A percentile compares a stretch with the other conserved stretches of the same genome.
Evolutionary conservation across 2,329 filamentous ascomycete genomes (phyloP).

Genomic region (Blumeriella jaapii): DNA sequence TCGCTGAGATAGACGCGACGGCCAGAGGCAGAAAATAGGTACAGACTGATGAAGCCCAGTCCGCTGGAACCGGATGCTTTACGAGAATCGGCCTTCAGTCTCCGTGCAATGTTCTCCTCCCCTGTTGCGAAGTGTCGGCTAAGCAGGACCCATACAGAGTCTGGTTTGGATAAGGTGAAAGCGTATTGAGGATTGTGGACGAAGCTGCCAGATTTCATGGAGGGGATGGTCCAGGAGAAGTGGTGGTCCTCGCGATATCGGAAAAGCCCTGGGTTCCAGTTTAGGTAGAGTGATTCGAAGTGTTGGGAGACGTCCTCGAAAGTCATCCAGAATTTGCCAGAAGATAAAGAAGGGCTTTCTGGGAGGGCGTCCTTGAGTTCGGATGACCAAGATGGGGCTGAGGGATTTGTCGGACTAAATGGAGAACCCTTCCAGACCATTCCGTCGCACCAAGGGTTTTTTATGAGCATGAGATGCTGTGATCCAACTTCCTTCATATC

Average conservation of each 20-base stretch:
- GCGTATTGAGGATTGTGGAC: constrained; percentile 63
- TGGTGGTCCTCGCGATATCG: constrained; percentile 75
- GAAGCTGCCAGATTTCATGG: constrained; percentile 38
- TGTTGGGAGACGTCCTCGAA: constrained; percentile 80
- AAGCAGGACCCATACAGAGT: constrained; percentile 71
- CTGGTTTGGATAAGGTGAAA: constrained; percentile 44
- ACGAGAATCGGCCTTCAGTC: constrained; percentile 24
- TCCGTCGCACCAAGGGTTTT: constrained; percentile 91
- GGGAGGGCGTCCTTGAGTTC: constrained; percentile 20
- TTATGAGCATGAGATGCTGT: constrained; percentile 64
- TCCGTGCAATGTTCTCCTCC: constrained; percentile 45
- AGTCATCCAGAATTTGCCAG: constrained; percentile 89
- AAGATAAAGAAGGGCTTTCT: constrained; percentile 28
- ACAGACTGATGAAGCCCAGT: constrained; percentile 76
- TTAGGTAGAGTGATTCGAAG: constrained; percentile 92
- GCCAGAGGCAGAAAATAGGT: constrained; percentile 63
- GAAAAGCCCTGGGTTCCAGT: constrained; percentile 90
- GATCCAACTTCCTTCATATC: constrained; percentile 57
- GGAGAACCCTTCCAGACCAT: constrained; percentile 54
- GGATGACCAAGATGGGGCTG: constrained; percentile 12
- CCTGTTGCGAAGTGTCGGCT: constrained; percentile 73
- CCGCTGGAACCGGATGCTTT: constrained; percentile 20
- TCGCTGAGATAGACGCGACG: constrained; percentile 64
- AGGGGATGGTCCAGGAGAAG: constrained; percentile 64
- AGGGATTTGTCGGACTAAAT: constrained; percentile 3